Percentiles rank a stretch among this genome's conserved stretches.
Conservation (phyloP, 352 stramenopile species). For the Phytophthora sp. region DNA sequence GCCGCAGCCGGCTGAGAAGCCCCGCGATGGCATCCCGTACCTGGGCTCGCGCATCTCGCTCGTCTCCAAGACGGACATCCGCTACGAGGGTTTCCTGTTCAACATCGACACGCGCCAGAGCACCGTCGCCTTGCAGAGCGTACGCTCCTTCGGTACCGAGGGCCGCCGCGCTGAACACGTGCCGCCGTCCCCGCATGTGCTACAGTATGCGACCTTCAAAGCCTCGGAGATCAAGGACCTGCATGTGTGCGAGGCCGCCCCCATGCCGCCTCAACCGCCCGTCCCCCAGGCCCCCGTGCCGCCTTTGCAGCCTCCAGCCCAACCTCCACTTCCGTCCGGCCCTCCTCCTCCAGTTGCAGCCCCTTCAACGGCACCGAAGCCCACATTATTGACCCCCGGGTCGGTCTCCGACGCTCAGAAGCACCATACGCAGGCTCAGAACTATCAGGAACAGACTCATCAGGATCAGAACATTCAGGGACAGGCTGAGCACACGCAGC, state of each 20-base stretch:
- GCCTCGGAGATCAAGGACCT: slow-evolving; percentile 87
- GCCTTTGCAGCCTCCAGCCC: slow-evolving; percentile 10
- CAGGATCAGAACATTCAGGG: slow-evolving; percentile 28
- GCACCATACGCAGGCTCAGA: slow-evolving; percentile 20
- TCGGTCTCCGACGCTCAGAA: slow-evolving; percentile 51
- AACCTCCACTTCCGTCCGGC: slow-evolving; percentile 33
- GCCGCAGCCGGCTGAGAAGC: slow-evolving; percentile 29
- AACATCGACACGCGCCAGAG: slow-evolving; percentile 88
- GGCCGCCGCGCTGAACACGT: slow-evolving; percentile 77
- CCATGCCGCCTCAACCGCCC: slow-evolving; percentile 9
- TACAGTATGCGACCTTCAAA: slow-evolving; percentile 87
- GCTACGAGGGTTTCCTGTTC: slow-evolving; percentile 87
- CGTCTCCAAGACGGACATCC: slow-evolving; percentile 90
- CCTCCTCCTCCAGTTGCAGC: slow-evolving; percentile 17
- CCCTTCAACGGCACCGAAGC: slow-evolving; percentile 29
- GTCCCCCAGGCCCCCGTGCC: slow-evolving; percentile 19
- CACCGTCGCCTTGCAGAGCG: slow-evolving; percentile 81
- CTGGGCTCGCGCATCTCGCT: slow-evolving; percentile 83
- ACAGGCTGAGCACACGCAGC: slow-evolving; percentile 16
- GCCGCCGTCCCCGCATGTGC: slow-evolving; percentile 71
- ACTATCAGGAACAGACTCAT: slow-evolving; percentile 5
- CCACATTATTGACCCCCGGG: slow-evolving; percentile 59
- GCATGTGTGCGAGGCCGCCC: slow-evolving; percentile 77
- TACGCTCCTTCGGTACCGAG: slow-evolving; percentile 86
- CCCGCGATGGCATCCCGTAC: slow-evolving; percentile 75